These are phyloP conservation scores for Tanozyma kutaoensis DNA, from an alignment of 805 yeast genomes.

Conservation along the genomic window DNA sequence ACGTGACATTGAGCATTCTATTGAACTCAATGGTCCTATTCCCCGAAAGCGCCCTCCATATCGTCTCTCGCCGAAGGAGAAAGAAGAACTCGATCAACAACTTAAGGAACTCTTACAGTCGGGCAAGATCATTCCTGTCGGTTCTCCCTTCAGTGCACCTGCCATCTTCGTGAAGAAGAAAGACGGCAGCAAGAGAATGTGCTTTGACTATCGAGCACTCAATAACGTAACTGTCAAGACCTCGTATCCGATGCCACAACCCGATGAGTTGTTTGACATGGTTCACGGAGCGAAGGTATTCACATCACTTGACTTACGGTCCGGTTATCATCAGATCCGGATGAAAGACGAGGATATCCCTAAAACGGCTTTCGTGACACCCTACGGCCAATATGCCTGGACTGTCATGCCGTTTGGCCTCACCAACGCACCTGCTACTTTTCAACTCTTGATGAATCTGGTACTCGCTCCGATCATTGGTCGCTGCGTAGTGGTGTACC, in stretches of 20 bases:
- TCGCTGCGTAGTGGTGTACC: conserved; percentile 1
- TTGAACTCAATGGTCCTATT: too few species aligned
- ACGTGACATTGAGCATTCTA: too few species aligned
- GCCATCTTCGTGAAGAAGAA: conserved; percentile 2
- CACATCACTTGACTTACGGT: conserved; percentile 1
- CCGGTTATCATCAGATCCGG: conserved; percentile 3
- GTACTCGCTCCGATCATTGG: conserved; percentile 1
- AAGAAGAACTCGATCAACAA: too few species aligned
- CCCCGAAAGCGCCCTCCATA: too few species aligned
- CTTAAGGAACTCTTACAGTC: too few species aligned
- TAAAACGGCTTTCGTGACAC: conserved; percentile 3
- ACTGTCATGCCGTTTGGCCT: conserved; percentile 3
- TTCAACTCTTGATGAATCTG: conserved; percentile 2
- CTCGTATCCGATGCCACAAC: conserved; percentile 1
- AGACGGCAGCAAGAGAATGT: conserved; percentile 1
- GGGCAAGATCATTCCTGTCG: conserved; percentile 1
- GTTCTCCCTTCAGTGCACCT: conserved; percentile 2
- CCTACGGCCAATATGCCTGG: conserved; percentile 3
- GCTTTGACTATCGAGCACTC: conserved; percentile 3
- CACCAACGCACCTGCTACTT: conserved; percentile 2
- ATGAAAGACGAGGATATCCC: conserved; percentile 1
- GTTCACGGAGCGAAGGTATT: conserved; percentile 2
- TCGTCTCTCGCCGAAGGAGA: too few species aligned
- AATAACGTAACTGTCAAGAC: conserved; percentile 1
- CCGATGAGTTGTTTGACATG: conserved; percentile 1